phyloP scores from a whole-genome alignment of 257 asterid species.

The Dorcoceras hygrometricum region DNA sequence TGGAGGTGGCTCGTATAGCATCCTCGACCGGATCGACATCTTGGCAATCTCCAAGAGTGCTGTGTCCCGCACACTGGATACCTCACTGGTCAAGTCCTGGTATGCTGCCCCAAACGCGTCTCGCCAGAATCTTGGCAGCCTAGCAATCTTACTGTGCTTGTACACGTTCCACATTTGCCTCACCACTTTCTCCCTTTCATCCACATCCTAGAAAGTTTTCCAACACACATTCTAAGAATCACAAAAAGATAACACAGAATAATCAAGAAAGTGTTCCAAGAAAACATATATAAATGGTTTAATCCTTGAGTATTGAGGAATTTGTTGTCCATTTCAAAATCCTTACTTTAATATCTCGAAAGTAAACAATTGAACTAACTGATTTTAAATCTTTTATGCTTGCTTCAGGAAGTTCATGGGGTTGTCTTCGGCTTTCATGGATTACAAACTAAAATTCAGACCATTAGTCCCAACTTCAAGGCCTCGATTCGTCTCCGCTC shows the following conservation, averaged over 20 bases:
- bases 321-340: background rate
- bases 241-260: background rate
- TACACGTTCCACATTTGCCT: constrained; percentile 89
- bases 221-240: constrained; percentile 12
- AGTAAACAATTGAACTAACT: background rate
- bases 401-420: background rate
- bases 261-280: constrained; percentile 1
- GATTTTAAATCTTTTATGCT: background rate
- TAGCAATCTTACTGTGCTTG: constrained; percentile 52
- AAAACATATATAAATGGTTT: background rate
- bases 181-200: constrained; percentile 84
- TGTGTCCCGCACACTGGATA: constrained; percentile 35
- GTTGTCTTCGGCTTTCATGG: background rate
- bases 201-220: constrained; percentile 56
- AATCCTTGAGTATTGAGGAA: background rate
- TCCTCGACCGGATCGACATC: constrained; percentile 65
- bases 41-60: constrained; percentile 86
- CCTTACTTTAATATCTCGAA: background rate
- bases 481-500: background rate
- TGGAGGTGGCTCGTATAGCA: constrained; percentile 38
- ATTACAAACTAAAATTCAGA: background rate
- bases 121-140: constrained; percentile 81
- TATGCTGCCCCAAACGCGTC: constrained; percentile 95
- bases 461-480: constrained; percentile 6
- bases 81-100: constrained; percentile 72